These are phyloP conservation scores for Hypoxylon sp. DNA, from an alignment of 2,329 filamentous ascomycete genomes.

Conservation along the genomic window DNA sequence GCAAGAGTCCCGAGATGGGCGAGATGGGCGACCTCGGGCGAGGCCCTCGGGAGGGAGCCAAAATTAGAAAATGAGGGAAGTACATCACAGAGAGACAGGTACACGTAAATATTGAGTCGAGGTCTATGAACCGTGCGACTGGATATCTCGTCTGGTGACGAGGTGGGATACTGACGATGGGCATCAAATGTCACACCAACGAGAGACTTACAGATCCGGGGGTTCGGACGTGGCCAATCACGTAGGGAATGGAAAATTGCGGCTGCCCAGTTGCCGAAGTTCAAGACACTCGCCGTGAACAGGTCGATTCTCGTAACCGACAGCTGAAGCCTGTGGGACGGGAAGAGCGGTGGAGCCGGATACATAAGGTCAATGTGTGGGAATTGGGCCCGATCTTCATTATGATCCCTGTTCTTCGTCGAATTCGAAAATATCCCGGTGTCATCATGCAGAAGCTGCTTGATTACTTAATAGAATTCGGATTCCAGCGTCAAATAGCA, in stretches of 20 bases:
- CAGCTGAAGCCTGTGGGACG: constrained; percentile 23
- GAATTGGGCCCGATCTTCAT: no score
- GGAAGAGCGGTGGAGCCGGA: constrained; percentile 33
- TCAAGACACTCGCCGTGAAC: constrained; percentile 43
- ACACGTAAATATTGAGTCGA: constrained; percentile 39
- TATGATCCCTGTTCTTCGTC: constrained; percentile 23
- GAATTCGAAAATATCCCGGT: constrained; percentile 31
- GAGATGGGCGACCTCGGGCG: constrained; percentile 4
- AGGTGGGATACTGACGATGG: constrained; percentile 29
- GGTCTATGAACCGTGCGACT: constrained; percentile 32
- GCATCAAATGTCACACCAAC: constrained; percentile 35
- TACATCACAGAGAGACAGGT: constrained; percentile 38
- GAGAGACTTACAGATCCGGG: constrained; percentile 41
- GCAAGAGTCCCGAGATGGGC: constrained; percentile 6
- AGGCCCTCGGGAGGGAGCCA: constrained; percentile 19
- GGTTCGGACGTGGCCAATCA: constrained; percentile 40
- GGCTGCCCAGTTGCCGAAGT: constrained; percentile 43
- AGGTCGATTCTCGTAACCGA: constrained; percentile 24
- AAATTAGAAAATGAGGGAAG: constrained; percentile 32
- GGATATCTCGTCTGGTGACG: constrained; percentile 35
- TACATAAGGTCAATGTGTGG: constrained; percentile 20
- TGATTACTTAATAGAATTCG: constrained; percentile 41
- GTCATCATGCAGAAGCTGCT: constrained; percentile 35
- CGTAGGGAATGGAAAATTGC: constrained; percentile 38
- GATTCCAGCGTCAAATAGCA: constrained; percentile 59